These are phyloP conservation scores for Candida koratica DNA, from an alignment of 805 yeast genomes.

Conservation along the genomic window DNA sequence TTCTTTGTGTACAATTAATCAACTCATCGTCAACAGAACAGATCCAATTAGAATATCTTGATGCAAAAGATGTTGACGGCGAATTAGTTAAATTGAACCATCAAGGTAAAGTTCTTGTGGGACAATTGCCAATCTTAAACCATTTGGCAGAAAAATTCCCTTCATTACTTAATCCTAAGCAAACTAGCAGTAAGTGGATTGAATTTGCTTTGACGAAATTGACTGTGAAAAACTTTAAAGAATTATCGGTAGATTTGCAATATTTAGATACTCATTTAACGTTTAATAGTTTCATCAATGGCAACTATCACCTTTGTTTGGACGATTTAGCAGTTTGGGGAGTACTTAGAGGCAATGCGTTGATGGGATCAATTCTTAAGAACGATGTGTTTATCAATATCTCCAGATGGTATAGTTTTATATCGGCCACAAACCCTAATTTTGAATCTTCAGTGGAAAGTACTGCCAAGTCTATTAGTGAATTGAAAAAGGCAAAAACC, in stretches of 20 bases:
- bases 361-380: conserved; percentile 87
- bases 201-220: conserved; percentile 64
- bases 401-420: conserved; percentile 86
- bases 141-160: conserved; percentile 54
- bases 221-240: conserved; percentile 83
- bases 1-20: conserved; percentile 74
- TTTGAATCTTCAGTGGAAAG: conserved; percentile 69
- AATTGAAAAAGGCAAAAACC: conserved; percentile 62
- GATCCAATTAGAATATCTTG: conserved; percentile 62
- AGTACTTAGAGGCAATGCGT: conserved; percentile 85
- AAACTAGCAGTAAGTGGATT: conserved; percentile 57
- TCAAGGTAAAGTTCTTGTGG: conserved; percentile 41
- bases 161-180: conserved; percentile 31
- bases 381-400: conserved; percentile 79
- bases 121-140: conserved; percentile 44
- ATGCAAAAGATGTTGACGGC: conserved; percentile 56
- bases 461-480: conserved; percentile 65
- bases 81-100: conserved; percentile 41
- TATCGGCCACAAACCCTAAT: conserved; percentile 64
- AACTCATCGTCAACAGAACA: conserved; percentile 46
- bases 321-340: conserved; percentile 95
- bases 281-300: conserved; percentile 75
- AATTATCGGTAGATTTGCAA: conserved; percentile 72
- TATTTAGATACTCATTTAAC: conserved; percentile 77
- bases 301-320: conserved; percentile 53